These are phyloP conservation scores for Penicillium frequentans DNA, from an alignment of 2,329 filamentous ascomycete species.

Conservation along the genomic window DNA sequence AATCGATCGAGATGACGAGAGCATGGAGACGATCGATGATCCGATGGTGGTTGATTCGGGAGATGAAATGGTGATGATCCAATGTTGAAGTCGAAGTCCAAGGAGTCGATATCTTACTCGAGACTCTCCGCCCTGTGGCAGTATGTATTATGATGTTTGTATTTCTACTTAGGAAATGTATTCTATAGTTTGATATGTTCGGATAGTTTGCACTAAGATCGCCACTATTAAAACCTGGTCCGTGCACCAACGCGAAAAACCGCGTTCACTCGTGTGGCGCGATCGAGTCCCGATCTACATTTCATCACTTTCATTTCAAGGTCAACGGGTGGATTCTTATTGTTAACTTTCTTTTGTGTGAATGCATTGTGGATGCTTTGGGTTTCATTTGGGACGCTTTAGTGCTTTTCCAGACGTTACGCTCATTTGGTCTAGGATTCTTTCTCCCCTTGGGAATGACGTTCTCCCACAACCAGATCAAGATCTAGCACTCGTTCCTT, in stretches of 20 bases:
- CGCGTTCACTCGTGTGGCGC: slow-evolving; percentile 20
- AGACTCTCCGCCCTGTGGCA: background rate
- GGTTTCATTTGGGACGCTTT: background rate
- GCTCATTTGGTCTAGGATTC: background rate
- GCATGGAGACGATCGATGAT: background rate
- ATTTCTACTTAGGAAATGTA: background rate
- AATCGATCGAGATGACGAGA: background rate
- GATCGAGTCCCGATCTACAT: background rate
- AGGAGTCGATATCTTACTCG: background rate
- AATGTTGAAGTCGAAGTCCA: background rate
- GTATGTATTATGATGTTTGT: background rate
- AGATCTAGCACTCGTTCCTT: background rate
- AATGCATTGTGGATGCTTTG: background rate
- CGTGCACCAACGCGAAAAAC: slow-evolving; percentile 36
- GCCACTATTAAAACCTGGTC: slow-evolving; percentile 31
- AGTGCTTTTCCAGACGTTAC: background rate
- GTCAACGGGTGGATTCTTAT: background rate
- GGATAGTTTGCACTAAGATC: background rate
- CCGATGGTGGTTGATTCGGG: background rate
- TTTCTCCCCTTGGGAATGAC: background rate
- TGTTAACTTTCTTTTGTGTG: background rate
- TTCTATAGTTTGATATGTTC: too few species aligned
- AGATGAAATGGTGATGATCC: background rate
- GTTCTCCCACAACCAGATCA: background rate
- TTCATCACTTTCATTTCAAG: background rate